Evolutionary conservation across 495 filamentous ascomycete genomes (phyloP), one percentile per base, ranked within the genome.

Genomic region (Xylaria scruposa): DNA sequence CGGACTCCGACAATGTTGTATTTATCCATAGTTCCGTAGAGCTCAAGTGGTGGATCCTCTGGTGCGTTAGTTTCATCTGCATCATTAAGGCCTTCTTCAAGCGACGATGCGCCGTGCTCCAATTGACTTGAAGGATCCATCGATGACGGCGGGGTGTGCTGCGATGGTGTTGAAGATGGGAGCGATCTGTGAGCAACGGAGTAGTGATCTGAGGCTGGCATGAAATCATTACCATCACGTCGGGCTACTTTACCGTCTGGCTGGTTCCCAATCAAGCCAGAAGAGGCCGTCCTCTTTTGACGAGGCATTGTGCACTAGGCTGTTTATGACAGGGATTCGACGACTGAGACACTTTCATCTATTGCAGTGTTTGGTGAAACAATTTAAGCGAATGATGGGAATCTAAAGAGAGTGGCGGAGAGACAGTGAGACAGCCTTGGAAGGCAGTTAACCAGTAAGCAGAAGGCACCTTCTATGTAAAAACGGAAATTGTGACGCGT

Each of bases 1-100:
- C 91, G 86, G 15, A 94, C 85, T 6, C 94, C 95, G 0, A 97
- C 94, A 59, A 96, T 91, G 72, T 95, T 94, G 15, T n/a, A n/a
- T n/a, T 84, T 86, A 9, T 87, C 81, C 72, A 77, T 73, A 36
- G 72, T 80, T 76, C 88, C 90, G 68, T 90, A 92, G 40, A 85
- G 79, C 70, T 90, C 84, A 21, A 78, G 80, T 8, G 17, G 49
- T 17, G 26, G n/a, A 19, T 8, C 13, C 12, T 51, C 44, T 10
- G 56, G 12, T 10, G 68, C 12, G 31, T 26, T 56, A 21, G 46
- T 29, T n/a, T 67, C 63, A 38, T 72, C 53, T 29, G 21, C 63
- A 31, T 61, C 54, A 36, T 51, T n/a, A 29, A n/a, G 1, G n/a
- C 38, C 68, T 26, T 53, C 58, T 38, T 53, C 58, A 64, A 64